Evolutionary conservation across 352 stramenopile genomes (phyloP), one percentile per base, ranked within the genome.

Genomic region (Bremia lactucae): DNA sequence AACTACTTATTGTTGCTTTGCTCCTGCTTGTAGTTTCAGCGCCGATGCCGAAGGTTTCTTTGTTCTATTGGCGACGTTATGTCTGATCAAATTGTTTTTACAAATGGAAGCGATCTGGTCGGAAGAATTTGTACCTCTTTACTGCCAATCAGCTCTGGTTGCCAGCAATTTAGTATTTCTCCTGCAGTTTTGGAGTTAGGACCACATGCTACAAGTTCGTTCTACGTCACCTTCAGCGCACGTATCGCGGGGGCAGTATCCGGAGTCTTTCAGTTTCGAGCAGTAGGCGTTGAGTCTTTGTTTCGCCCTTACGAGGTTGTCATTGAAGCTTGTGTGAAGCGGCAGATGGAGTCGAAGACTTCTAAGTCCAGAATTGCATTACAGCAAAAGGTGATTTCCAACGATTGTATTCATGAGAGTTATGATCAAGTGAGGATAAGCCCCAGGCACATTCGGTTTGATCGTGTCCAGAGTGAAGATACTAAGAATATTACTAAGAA

Each of bases 261-360:
- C 0, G 80, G 75, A 0, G 85, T 93, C n/a, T 89, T 93, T 28
- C 80, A 93, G 52, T 93, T 93, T 33, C 62, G 80, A 46, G 79
- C 68, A 18, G 66, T 93, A 21, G 77, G 72, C 0, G 37, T 69
- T 23, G 56, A 90, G 19, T 68, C 65, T 7, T 49, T 89, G 10
- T 78, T 76, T 26, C 52, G 68, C 18, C 78, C 77, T 4, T 89
- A 88, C 26, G 80, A 93, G 68, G 68, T 90, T 15, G 50, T 93
- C 15, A 80, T 93, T 20, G 80, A 93, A 62, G 75, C 77, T 18
- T 86, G 75, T 42, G 77, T 93, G 24, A 67, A 69, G 11, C 52
- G 49, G 6, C 48, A 67, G 15, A 23, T 63, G 28, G 49, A 67
- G 19, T 14, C 79, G 14, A 46, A 68, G 25, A 42, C 39, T 29